Conservation (phyloP, 2,329 filamentous ascomycete species). For the Fusarium veterinarium region DNA sequence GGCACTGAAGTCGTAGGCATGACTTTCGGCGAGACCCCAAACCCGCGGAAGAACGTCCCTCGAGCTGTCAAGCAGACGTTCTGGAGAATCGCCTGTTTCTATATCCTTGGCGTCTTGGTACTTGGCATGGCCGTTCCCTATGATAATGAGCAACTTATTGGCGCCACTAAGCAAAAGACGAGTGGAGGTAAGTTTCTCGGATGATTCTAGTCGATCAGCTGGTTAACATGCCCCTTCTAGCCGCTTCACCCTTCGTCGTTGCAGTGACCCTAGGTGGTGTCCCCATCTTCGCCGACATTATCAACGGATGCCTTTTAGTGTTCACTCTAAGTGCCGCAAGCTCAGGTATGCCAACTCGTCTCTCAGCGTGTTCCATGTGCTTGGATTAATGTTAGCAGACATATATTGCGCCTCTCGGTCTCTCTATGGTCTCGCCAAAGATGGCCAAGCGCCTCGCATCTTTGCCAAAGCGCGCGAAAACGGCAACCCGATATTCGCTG, state of each 20-base stretch:
- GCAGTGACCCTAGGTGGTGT: conserved; percentile 36
- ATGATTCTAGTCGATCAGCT: too few relatives aligned
- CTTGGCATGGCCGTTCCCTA: conserved; percentile 45
- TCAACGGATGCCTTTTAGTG: conserved; percentile 41
- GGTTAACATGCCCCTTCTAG: not conserved
- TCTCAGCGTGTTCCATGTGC: too few relatives aligned
- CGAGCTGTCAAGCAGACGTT: conserved; percentile 41
- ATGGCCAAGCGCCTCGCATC: conserved; percentile 51
- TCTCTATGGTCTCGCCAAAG: conserved; percentile 50
- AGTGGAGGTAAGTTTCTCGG: conserved; percentile 2
- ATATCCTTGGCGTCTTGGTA: conserved; percentile 38
- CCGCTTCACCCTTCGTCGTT: conserved; percentile 43
- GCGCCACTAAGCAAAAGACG: conserved; percentile 23
- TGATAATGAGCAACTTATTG: conserved; percentile 24
- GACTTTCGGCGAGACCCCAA: conserved; percentile 40
- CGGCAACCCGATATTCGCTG: conserved; percentile 56
- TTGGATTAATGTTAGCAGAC: not conserved
- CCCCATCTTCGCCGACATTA: conserved; percentile 29
- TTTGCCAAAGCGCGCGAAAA: conserved; percentile 47
- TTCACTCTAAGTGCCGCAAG: conserved; percentile 42
- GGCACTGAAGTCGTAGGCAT: conserved; percentile 30
- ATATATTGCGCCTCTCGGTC: conserved; percentile 55
- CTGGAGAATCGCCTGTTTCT: conserved; percentile 44
- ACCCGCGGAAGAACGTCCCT: conserved; percentile 40
- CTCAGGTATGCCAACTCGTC: conserved; percentile 2